Evolutionary conservation across 2,329 filamentous ascomycete genomes (phyloP).

Genomic region (Stemphylium vesicarium): DNA sequence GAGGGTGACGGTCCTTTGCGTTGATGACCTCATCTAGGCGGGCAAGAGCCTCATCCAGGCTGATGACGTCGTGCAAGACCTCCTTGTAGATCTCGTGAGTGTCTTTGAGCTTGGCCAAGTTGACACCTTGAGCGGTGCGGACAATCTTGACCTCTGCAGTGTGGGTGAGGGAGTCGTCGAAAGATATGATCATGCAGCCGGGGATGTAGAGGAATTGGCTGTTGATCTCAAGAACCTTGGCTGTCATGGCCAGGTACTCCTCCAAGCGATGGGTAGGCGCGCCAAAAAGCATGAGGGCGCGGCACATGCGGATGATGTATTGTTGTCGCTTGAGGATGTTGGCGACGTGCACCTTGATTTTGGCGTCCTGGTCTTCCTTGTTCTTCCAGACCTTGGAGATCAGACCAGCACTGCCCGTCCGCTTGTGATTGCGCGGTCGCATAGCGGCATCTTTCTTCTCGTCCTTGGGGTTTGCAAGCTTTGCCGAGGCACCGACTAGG

Average conservation of each 20-base stretch:
- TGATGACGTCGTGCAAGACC: conserved; percentile 74
- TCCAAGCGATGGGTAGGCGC: conserved; percentile 90
- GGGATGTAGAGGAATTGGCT: conserved; percentile 89
- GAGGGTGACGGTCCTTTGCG: conserved; percentile 60
- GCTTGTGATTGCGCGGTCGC: conserved; percentile 27
- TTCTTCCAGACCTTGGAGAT: conserved; percentile 36
- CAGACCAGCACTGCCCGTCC: conserved; percentile 30
- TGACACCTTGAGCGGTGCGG: conserved; percentile 70
- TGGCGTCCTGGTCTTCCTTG: conserved; percentile 57
- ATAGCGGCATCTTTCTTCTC: conserved; percentile 23
- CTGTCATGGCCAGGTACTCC: conserved; percentile 87
- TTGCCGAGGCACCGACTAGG: conserved; percentile 36
- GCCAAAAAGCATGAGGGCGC: conserved; percentile 85
- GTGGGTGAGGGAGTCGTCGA: conserved; percentile 69
- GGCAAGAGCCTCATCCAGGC: conserved; percentile 70
- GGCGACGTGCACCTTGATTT: conserved; percentile 66
- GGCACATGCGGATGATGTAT: conserved; percentile 85
- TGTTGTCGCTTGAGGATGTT: conserved; percentile 78
- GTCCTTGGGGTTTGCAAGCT: conserved; percentile 37
- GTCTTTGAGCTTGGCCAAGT: conserved; percentile 75
- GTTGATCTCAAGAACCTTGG: conserved; percentile 82
- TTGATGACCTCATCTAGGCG: conserved; percentile 68
- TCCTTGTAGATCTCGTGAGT: conserved; percentile 80
- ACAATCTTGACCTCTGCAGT: conserved; percentile 81
- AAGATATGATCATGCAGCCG: conserved; percentile 91